Conservation (phyloP, 108 stramenopile genomes). For the Skeletonema menzelii region DNA sequence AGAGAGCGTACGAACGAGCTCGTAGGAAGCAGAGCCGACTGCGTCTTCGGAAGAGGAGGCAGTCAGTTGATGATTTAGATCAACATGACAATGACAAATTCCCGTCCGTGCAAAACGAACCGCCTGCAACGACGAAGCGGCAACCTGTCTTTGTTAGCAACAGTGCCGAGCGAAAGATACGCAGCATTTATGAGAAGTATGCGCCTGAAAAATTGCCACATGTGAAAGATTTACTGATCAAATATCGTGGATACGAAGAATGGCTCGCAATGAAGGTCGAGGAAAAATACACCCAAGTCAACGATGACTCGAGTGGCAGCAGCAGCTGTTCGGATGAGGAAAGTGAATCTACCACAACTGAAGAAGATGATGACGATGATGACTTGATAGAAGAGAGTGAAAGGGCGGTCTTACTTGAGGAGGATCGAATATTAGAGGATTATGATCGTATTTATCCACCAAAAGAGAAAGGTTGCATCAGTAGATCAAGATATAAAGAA, state of each 20-base stretch:
- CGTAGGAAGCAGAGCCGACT: slow-evolving; percentile 23
- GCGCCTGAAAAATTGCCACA: slow-evolving; percentile 60
- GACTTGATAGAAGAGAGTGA: neutral
- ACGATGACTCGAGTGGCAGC: slow-evolving; percentile 13
- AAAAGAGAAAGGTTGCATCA: slow-evolving; percentile 13
- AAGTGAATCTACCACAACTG: neutral
- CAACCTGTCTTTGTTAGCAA: slow-evolving; percentile 30
- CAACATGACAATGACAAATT: neutral
- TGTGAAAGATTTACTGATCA: slow-evolving; percentile 46
- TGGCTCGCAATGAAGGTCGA: slow-evolving; percentile 55
- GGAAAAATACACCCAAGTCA: slow-evolving; percentile 43
- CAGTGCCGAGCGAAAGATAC: slow-evolving; percentile 36
- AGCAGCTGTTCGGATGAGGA: neutral
- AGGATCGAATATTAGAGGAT: slow-evolving; percentile 39
- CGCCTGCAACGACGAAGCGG: slow-evolving; percentile 4
- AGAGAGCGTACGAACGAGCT: slow-evolving; percentile 17
- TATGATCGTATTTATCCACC: slow-evolving; percentile 60
- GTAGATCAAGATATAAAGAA: slow-evolving; percentile 39
- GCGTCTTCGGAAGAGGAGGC: slow-evolving; percentile 15
- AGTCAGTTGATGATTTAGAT: neutral
- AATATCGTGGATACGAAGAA: slow-evolving; percentile 63
- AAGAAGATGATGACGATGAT: slow-evolving; percentile 16
- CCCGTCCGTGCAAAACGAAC: neutral
- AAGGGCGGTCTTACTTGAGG: slow-evolving; percentile 18
- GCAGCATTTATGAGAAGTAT: slow-evolving; percentile 43